Conservation (phyloP, 345 rosid genomes). For the Physaria fendleri region DNA sequence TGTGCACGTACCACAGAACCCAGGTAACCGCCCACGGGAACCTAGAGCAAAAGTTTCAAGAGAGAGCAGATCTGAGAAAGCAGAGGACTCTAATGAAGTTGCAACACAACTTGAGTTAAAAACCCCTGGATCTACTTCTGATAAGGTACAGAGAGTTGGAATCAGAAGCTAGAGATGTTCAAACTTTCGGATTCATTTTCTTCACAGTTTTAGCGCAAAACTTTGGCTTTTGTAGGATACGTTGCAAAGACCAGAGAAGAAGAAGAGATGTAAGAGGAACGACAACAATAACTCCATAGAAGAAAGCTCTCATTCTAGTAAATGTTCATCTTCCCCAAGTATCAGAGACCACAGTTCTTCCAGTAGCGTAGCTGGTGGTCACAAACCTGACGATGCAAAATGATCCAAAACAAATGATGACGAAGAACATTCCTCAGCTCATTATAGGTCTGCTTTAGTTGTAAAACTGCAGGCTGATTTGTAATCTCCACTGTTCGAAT, state of each 20-base stretch:
- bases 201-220: background rate
- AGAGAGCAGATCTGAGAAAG: constrained; percentile 52
- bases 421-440: background rate
- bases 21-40: constrained; percentile 38
- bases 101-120: constrained; percentile 81
- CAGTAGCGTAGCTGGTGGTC: constrained; percentile 53
- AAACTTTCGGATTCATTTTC: background rate
- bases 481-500: constrained; percentile 1
- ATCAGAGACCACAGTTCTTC: constrained; percentile 66
- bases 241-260: constrained; percentile 42
- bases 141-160: constrained; percentile 42
- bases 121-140: constrained; percentile 70
- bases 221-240: constrained; percentile 43
- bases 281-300: constrained; percentile 35
- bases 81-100: constrained; percentile 56
- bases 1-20: constrained; percentile 34
- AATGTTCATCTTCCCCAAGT: constrained; percentile 66
- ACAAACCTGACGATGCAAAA: constrained; percentile 37
- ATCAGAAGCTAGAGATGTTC: background rate
- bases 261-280: constrained; percentile 37
- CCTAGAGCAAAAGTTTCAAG: constrained; percentile 46
- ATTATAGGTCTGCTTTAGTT: background rate
- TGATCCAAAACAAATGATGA: constrained; percentile 10
- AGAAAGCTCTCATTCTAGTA: constrained; percentile 51
- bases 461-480: background rate